Conservation (phyloP, 352 stramenopile species). For the Phytophthora lateralis region DNA sequence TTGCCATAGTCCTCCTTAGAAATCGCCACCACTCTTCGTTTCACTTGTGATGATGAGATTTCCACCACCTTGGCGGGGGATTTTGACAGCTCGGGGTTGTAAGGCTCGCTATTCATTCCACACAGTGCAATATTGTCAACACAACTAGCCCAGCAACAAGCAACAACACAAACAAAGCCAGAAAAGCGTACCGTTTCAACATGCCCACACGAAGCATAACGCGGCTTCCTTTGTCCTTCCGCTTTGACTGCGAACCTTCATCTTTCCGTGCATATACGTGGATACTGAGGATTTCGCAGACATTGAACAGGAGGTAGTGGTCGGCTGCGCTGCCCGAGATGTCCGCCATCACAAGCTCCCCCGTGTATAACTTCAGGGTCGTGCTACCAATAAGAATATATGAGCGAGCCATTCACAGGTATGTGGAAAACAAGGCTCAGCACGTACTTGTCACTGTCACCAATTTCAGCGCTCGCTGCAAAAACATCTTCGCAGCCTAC, state of each 20-base stretch:
- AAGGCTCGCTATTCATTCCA: constrained; percentile 44
- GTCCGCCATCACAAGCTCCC: constrained; percentile 80
- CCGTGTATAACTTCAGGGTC: constrained; percentile 64
- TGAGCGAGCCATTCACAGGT: background rate
- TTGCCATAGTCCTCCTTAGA: constrained; percentile 64
- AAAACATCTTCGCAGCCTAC: constrained; percentile 42
- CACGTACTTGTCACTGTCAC: constrained; percentile 62
- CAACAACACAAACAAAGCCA: background rate
- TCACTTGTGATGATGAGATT: constrained; percentile 67
- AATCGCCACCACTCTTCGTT: constrained; percentile 70
- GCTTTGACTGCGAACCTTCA: constrained; percentile 30
- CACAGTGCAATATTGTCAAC: background rate
- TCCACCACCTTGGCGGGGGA: constrained; percentile 47
- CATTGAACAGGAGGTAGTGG: constrained; percentile 77
- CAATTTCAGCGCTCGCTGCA: constrained; percentile 56
- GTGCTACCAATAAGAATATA: constrained; percentile 27
- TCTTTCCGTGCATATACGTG: constrained; percentile 31
- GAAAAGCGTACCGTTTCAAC: constrained; percentile 56
- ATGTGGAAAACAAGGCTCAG: background rate
- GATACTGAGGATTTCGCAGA: constrained; percentile 85
- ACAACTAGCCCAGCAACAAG: background rate
- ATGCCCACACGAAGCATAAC: constrained; percentile 68
- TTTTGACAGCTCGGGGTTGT: constrained; percentile 54
- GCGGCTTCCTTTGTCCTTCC: constrained; percentile 30
- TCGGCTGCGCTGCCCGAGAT: constrained; percentile 60